These are phyloP conservation scores for Botryosphaeria dothidea DNA, from an alignment of 2,329 filamentous ascomycete species.

Conservation along the genomic window DNA sequence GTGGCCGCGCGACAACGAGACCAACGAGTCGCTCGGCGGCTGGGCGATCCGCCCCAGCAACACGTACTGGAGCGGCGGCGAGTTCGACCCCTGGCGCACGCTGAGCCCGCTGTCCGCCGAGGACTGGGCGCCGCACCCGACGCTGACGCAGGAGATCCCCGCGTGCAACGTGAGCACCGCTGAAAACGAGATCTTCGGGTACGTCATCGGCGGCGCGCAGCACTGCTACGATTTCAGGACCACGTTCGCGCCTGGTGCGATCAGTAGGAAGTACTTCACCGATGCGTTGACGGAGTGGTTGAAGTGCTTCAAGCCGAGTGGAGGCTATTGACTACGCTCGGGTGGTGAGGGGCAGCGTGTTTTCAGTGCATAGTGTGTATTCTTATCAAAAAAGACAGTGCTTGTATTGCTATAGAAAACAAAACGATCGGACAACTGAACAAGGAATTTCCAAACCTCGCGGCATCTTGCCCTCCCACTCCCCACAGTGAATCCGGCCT, in stretches of 20 bases:
- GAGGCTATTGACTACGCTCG: not conserved
- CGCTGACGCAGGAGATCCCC: constrained; percentile 43
- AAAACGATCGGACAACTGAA: too few relatives aligned
- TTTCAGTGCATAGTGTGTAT: not conserved
- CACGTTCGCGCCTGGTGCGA: constrained; percentile 30
- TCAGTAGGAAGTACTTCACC: constrained; percentile 40
- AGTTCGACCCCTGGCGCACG: constrained; percentile 56
- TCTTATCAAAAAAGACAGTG: not conserved
- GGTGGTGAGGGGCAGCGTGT: not conserved
- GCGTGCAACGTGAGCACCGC: constrained; percentile 42
- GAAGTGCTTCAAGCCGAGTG: constrained; percentile 12
- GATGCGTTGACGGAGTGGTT: constrained; percentile 50
- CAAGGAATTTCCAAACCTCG: too few relatives aligned
- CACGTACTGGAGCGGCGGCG: constrained; percentile 51
- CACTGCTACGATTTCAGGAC: constrained; percentile 51
- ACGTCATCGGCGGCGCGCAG: constrained; percentile 46
- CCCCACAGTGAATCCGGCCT: too few relatives aligned
- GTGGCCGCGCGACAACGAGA: constrained; percentile 39
- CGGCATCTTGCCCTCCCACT: too few relatives aligned
- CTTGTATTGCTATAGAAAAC: too few relatives aligned
- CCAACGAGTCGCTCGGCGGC: constrained; percentile 50
- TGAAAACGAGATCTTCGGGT: constrained; percentile 48
- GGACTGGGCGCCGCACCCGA: constrained; percentile 42
- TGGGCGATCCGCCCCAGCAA: constrained; percentile 56
- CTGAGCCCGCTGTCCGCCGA: constrained; percentile 47